These are phyloP conservation scores for Stenocarpella maydis DNA, from an alignment of 2,329 filamentous ascomycete species.

Conservation along the genomic window DNA sequence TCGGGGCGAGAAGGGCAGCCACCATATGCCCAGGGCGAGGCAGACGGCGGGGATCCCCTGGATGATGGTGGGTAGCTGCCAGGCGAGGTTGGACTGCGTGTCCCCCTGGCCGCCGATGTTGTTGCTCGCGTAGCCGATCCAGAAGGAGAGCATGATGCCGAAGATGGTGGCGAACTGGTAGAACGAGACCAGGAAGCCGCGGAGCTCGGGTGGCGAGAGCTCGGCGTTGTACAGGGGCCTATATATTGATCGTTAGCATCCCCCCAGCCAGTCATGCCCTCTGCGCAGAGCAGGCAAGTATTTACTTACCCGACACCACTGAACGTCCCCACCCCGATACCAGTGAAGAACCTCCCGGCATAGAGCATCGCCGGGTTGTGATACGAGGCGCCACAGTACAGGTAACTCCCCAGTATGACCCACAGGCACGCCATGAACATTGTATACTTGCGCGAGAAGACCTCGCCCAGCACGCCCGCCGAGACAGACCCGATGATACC, in stretches of 20 bases:
- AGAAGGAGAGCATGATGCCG: slow-evolving; percentile 62
- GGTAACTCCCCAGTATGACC: slow-evolving; percentile 55
- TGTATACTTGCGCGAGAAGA: slow-evolving; percentile 60
- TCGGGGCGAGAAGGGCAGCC: slow-evolving; percentile 61
- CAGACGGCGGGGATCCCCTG: slow-evolving; percentile 51
- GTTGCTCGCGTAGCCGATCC: slow-evolving; percentile 55
- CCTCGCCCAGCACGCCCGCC: slow-evolving; percentile 56
- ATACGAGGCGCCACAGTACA: slow-evolving; percentile 53
- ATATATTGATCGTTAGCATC: not conserved
- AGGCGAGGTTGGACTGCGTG: slow-evolving; percentile 51
- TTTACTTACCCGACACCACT: slow-evolving; percentile 47
- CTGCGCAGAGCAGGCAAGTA: slow-evolving; percentile 15
- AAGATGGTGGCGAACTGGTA: slow-evolving; percentile 70
- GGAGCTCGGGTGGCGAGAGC: slow-evolving; percentile 68
- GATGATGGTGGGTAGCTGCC: slow-evolving; percentile 55
- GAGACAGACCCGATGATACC: slow-evolving; percentile 58
- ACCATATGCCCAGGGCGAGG: slow-evolving; percentile 47
- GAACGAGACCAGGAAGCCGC: slow-evolving; percentile 70
- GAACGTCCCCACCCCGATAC: slow-evolving; percentile 57
- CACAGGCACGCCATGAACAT: slow-evolving; percentile 59
- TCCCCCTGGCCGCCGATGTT: slow-evolving; percentile 57
- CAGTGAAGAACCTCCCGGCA: slow-evolving; percentile 58
- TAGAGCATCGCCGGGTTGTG: slow-evolving; percentile 53
- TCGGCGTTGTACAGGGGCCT: slow-evolving; percentile 59
- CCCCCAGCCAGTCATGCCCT: too few species aligned